phyloP scores from a whole-genome alignment of 2,329 filamentous ascomycete species.

The Blastomyces emzantsi region DNA sequence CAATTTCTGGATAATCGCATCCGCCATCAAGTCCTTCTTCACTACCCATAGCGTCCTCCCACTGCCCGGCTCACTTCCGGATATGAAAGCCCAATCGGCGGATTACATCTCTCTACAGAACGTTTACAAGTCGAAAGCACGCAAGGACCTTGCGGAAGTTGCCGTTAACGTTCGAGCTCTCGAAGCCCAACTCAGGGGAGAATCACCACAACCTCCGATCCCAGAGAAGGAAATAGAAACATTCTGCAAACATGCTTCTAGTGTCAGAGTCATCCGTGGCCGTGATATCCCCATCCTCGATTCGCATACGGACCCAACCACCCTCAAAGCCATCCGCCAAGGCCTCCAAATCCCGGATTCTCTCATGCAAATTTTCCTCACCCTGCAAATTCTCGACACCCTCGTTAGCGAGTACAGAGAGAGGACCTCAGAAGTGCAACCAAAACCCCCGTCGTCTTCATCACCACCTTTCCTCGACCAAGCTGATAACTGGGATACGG shows the following conservation, averaged over 20 bases:
- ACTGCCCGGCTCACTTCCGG: slow-evolving; percentile 76
- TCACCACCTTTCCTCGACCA: slow-evolving; percentile 25
- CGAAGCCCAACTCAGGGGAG: slow-evolving; percentile 42
- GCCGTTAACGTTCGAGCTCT: slow-evolving; percentile 52
- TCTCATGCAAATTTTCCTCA: slow-evolving; percentile 60
- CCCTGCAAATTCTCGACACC: slow-evolving; percentile 42
- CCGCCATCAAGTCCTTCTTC: slow-evolving; percentile 70
- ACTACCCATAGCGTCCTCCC: slow-evolving; percentile 64
- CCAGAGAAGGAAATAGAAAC: slow-evolving; percentile 68
- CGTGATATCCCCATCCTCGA: slow-evolving; percentile 44
- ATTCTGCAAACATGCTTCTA: slow-evolving; percentile 92
- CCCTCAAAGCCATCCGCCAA: slow-evolving; percentile 35
- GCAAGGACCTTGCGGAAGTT: slow-evolving; percentile 67
- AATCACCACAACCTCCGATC: slow-evolving; percentile 41
- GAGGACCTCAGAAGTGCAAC: slow-evolving; percentile 10
- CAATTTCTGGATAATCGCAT: slow-evolving; percentile 82
- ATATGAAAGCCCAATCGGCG: slow-evolving; percentile 92
- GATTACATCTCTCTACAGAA: slow-evolving; percentile 88
- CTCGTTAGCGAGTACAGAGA: slow-evolving; percentile 48
- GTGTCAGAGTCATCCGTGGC: slow-evolving; percentile 77
- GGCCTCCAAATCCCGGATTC: slow-evolving; percentile 43
- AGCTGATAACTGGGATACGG: slow-evolving; percentile 24
- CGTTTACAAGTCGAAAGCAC: slow-evolving; percentile 84
- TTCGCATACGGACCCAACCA: slow-evolving; percentile 35
- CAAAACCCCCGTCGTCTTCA: slow-evolving; percentile 7